Evolutionary conservation across 2,329 filamentous ascomycete genomes (phyloP).

Genomic region (Pyricularia pennisetigena): DNA sequence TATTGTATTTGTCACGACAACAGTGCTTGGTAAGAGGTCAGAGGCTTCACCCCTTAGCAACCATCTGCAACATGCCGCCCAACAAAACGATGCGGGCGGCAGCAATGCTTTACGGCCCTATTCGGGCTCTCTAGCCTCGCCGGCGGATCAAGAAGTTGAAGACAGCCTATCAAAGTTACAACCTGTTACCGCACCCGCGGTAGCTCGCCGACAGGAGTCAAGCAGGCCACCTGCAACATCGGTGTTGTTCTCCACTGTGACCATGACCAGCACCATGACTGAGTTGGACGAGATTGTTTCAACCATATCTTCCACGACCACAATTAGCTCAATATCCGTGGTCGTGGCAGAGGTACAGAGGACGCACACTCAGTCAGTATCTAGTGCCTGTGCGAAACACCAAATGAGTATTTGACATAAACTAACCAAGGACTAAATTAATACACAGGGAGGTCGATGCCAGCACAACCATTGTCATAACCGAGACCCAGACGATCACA

Average conservation of each 20-base stretch:
- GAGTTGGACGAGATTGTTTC: neutral
- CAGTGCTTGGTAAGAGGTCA: neutral
- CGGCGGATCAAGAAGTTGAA: neutral
- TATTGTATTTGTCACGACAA: slow-evolving; percentile 4
- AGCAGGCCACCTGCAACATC: neutral
- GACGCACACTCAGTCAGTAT: slow-evolving; percentile 10
- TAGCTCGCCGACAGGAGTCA: slow-evolving; percentile 1
- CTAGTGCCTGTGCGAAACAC: neutral
- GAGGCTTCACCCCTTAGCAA: neutral
- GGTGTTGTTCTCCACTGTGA: neutral
- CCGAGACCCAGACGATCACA: slow-evolving; percentile 10
- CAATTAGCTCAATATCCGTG: neutral
- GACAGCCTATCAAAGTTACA: neutral
- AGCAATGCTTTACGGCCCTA: neutral
- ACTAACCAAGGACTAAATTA: neutral
- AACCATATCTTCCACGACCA: slow-evolving; percentile 1
- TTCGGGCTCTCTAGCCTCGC: neutral
- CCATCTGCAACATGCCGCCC: neutral
- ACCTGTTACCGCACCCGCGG: neutral
- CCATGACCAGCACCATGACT: neutral
- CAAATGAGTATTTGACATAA: neutral
- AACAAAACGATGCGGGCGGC: neutral
- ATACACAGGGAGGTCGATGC: slow-evolving; percentile 9
- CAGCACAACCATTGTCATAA: slow-evolving; percentile 10
- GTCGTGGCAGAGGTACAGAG: slow-evolving; percentile 2